Conservation (phyloP, 371 early-diverging fungal genomes). For the Mucor plumbeus region DNA sequence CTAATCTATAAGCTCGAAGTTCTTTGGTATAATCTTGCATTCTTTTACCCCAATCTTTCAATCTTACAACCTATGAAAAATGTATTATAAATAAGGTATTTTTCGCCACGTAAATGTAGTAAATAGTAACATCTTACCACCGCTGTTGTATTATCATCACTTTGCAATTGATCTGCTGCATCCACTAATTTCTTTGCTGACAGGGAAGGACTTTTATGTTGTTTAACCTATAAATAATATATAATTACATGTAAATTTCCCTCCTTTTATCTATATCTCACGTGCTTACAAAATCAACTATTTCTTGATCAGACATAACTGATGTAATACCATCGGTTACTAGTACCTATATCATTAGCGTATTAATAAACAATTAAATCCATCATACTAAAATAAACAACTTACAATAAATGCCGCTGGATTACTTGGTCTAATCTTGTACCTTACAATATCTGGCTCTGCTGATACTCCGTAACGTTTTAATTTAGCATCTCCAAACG, state of each 20-base stretch:
- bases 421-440: constrained; percentile 38
- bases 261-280: not conserved
- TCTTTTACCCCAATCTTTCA: constrained; percentile 77
- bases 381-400: not conserved
- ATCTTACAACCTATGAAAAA: constrained; percentile 64
- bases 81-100: not conserved
- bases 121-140: constrained; percentile 43
- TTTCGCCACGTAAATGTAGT: not conserved
- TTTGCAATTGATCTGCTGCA: constrained; percentile 74
- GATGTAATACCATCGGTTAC: constrained; percentile 78
- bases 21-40: constrained; percentile 77
- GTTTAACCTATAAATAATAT: constrained; percentile 52
- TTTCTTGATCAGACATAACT: constrained; percentile 81
- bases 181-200: constrained; percentile 70
- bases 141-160: constrained; percentile 79
- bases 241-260: not conserved
- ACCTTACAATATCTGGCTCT: constrained; percentile 71
- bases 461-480: constrained; percentile 79
- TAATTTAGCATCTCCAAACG: constrained; percentile 74
- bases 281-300: constrained; percentile 70
- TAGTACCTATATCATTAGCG: constrained; percentile 41
- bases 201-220: constrained; percentile 55
- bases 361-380: not conserved
- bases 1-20: constrained; percentile 64
- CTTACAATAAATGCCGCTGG: constrained; percentile 55